Percentiles rank a stretch among this genome's conserved stretches.
phyloP scores from a whole-genome alignment of 768 basidiomycete genomes.

The Infundibulicybe gibba region DNA sequence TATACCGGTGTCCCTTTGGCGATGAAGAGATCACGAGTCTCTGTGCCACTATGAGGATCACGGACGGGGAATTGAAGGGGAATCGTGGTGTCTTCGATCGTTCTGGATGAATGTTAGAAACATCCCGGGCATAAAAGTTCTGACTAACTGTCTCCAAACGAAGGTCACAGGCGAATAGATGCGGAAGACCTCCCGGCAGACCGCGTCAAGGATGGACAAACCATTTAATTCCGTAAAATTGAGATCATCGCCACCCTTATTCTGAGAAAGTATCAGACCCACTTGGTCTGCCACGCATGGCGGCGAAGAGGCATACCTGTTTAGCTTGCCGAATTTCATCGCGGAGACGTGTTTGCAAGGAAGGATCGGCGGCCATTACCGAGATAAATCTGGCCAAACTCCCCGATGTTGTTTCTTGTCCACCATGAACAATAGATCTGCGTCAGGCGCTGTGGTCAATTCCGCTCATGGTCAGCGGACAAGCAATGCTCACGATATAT shows the following conservation, averaged over 20 bases:
- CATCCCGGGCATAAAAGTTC: not conserved
- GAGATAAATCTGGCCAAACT: constrained; percentile 22
- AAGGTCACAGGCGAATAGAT: constrained; percentile 20
- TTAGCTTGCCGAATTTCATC: constrained; percentile 17
- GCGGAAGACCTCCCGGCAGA: constrained; percentile 33
- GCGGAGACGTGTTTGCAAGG: constrained; percentile 25
- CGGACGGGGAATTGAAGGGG: constrained; percentile 28
- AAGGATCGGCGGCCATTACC: constrained; percentile 19
- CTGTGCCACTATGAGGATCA: constrained; percentile 16
- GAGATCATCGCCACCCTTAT: constrained; percentile 21
- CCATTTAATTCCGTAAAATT: constrained; percentile 32
- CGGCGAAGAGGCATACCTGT: constrained; percentile 1
- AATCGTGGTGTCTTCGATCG: constrained; percentile 26
- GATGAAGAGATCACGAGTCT: constrained; percentile 27
- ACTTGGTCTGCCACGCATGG: not conserved
- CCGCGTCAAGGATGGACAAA: constrained; percentile 32
- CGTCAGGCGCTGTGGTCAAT: not conserved
- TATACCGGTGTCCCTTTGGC: constrained; percentile 32
- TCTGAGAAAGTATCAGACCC: constrained; percentile 1
- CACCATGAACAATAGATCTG: constrained; percentile 28
- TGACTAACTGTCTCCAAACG: constrained; percentile 25
- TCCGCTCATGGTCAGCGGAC: not conserved
- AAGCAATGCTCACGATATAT: constrained; percentile 19
- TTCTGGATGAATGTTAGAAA: constrained; percentile 15
- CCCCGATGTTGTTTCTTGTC: constrained; percentile 30